Evolutionary conservation across 345 rosid genomes (phyloP), one percentile per base, ranked within the genome.

Genomic region (Aquilaria yunnanensis): DNA sequence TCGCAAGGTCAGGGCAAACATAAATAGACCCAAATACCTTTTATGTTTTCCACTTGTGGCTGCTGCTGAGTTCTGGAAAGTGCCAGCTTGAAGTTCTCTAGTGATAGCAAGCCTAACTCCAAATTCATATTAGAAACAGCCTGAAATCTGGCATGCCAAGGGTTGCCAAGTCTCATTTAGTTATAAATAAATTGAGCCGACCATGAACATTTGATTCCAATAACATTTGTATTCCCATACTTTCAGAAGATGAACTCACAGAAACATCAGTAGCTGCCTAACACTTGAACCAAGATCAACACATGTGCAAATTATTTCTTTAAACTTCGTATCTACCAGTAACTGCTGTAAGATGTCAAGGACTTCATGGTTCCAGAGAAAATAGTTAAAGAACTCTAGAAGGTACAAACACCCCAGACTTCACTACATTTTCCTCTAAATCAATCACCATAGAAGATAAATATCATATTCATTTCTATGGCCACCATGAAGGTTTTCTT

Each of bases 71-170:
- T 74, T 63, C 79, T 76, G 45, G 83, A 73, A 70, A 83, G 78
- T 72, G 96, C 96, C 72, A 73, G 63, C 76, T 81, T 88, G 75
- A 90, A 86, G 73, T 86, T 90, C 75, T 86, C 94, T 50, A 90
- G 72, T 31, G 96, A 81, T 43, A 85, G 78, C 76, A 84, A 75
- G 61, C 90, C 92, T 55, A 70, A 73, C 66, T 82, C 82, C 81
- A 77, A 2, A 61, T 86, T 85, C 83, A 90, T 79, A 57, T 60
- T 58, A 52, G 96, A 88, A 70, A 86, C 83, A 56, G 88, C 88
- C 37, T 67, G 70, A 82, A 85, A 93, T 67, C 97, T 93, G 74
- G 77, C 56, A 72, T 37, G 43, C 72, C 68, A 70, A 59, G 43
- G 5, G 43, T 37, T 9, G 8, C 23, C 5, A 37, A 37, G 8